Base-by-base conservation (phyloP, 2,329 filamentous ascomycete genomes). In the Cadophora luteo-olivacea region DNA sequence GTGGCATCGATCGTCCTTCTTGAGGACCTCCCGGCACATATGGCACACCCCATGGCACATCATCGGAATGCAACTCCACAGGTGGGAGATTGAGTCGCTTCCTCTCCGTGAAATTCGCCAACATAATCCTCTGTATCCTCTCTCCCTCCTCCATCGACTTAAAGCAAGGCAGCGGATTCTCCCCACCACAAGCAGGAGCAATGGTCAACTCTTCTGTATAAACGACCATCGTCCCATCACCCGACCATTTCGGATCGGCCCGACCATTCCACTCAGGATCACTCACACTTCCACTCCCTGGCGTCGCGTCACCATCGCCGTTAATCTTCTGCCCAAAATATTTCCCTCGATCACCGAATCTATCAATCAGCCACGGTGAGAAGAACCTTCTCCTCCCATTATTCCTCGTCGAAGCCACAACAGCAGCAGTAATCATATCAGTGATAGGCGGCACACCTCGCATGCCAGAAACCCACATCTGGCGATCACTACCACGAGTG, bases 251-350 rank as follows among this genome's bases (percentile, higher is more conserved):
- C 2, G 82, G 84, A 70, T 85, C 83, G 5, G 83, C 84, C 12
- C 76, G 74, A 4, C 77, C 83, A 70, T 85, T 85, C 84, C 84
- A 85, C 32, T 83, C 78, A 0, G 82, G 80, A 64, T 84, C 82
- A 64, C 82, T 81, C n/a, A 81, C 68, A 63, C 74, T 78, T 11
- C 41, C 41, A 45, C 41, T 45, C 0, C 81, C 81, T 19, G 70
- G 69, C 32, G 70, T 78, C 3, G 75, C 77, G 24, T 79, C 75
- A 1, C 78, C 79, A 0, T 68, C 81, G 0, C 72, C 78, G 57
- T 84, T 84, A 66, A 84, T 70, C 65, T 76, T 75, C 70, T 82
- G 82, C 3, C 83, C 83, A 66, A 78, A 82, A 70, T 84, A 85
- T 0, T 73, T 64, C 0, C 77, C 82, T 5, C 82, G 80, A 67